Evolutionary conservation across 2,329 filamentous ascomycete species (phyloP).

Genomic region (Aspergillus brasiliensis): DNA sequence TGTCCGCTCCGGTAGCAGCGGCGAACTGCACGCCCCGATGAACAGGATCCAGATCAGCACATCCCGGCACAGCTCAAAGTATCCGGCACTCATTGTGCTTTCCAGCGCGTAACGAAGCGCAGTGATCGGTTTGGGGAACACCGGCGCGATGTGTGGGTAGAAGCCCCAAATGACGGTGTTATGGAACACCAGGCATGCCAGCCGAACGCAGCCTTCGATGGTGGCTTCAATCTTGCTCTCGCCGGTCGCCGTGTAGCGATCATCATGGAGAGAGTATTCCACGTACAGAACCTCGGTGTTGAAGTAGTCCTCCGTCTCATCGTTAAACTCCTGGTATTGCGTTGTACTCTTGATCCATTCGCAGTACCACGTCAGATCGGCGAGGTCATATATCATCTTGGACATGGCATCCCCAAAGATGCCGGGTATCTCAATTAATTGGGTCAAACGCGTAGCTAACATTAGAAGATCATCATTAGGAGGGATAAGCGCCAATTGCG

Average conservation of each 20-base stretch:
- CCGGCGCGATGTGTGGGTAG: constrained; percentile 37
- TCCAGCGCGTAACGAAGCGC: constrained; percentile 37
- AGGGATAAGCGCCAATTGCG: constrained; percentile 31
- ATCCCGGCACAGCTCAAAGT: constrained; percentile 36
- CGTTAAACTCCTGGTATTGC: constrained; percentile 33
- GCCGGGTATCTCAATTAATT: constrained; percentile 37
- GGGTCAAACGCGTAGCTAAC: constrained; percentile 37
- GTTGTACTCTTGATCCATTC: constrained; percentile 39
- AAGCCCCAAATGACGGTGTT: constrained; percentile 44
- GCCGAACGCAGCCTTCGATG: constrained; percentile 42
- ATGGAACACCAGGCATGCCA: constrained; percentile 42
- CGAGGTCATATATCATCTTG: constrained; percentile 38
- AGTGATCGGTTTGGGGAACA: constrained; percentile 38
- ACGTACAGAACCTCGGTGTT: constrained; percentile 43
- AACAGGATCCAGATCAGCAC: constrained; percentile 42
- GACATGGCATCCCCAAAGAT: constrained; percentile 35
- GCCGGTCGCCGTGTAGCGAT: constrained; percentile 39
- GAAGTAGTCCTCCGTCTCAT: constrained; percentile 42
- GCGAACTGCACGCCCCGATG: constrained; percentile 36
- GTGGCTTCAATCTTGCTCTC: constrained; percentile 38
- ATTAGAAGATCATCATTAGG: constrained; percentile 33
- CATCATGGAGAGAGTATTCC: constrained; percentile 40
- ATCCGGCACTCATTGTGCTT: constrained; percentile 33
- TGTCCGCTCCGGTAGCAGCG: constrained; percentile 26
- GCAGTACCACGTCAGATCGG: constrained; percentile 39